Conservation (phyloP, 768 basidiomycete genomes). For the Mycena crocata region DNA sequence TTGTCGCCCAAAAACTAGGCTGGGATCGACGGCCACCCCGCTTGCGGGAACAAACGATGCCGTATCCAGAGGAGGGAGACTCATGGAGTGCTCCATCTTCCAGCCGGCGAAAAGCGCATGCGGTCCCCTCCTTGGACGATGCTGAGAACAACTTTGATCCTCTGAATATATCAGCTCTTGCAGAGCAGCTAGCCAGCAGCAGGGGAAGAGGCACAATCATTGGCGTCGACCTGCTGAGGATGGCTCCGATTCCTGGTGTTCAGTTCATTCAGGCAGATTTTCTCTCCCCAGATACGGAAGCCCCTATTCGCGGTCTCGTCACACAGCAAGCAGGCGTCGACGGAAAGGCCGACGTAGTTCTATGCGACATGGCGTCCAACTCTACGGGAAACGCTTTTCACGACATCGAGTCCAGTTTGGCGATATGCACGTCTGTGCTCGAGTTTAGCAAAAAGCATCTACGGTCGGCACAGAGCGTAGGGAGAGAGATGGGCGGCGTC, state of each 20-base stretch:
- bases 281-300: constrained; percentile 63
- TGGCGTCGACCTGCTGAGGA: constrained; percentile 84
- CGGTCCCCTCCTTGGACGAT: constrained; percentile 12
- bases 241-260: constrained; percentile 80
- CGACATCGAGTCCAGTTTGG: constrained; percentile 77
- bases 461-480: constrained; percentile 56
- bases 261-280: constrained; percentile 84
- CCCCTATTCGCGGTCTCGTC: constrained; percentile 49
- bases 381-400: constrained; percentile 73
- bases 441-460: constrained; percentile 71
- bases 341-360: constrained; percentile 77
- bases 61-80: neutral
- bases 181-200: neutral
- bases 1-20: constrained; percentile 73
- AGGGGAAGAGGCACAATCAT: constrained; percentile 65
- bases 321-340: constrained; percentile 38
- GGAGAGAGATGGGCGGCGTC: constrained; percentile 59
- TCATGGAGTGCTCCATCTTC: constrained; percentile 12
- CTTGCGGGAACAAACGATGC: constrained; percentile 27
- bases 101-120: neutral
- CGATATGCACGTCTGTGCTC: constrained; percentile 81
- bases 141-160: constrained; percentile 50
- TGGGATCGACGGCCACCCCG: constrained; percentile 44
- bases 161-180: constrained; percentile 53
- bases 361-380: constrained; percentile 94